Evolutionary conservation across 148 eudicot species (phyloP).

Genomic region (Rheum nobile): DNA sequence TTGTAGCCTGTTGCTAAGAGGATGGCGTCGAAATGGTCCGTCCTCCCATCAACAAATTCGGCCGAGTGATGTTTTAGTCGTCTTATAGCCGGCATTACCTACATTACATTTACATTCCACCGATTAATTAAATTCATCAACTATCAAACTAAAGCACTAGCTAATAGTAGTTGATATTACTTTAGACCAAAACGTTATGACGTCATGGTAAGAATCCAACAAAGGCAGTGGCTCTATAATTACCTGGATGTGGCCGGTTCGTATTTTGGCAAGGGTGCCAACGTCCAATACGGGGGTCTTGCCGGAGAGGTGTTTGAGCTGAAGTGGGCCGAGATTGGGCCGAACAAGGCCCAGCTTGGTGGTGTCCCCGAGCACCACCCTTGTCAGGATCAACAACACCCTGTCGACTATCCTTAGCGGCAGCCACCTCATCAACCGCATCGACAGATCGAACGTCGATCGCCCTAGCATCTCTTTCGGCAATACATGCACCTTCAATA

Average conservation of each 20-base stretch:
- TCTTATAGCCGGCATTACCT: slow-evolving; percentile 42
- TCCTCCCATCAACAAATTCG: slow-evolving; percentile 52
- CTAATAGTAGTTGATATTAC: too few species aligned
- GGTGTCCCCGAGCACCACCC: slow-evolving; percentile 59
- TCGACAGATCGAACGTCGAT: slow-evolving; percentile 76
- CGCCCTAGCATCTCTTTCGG: slow-evolving; percentile 74
- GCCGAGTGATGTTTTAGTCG: slow-evolving; percentile 30
- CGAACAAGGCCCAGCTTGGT: slow-evolving; percentile 38
- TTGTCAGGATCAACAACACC: slow-evolving; percentile 32
- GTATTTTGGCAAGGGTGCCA: slow-evolving; percentile 71
- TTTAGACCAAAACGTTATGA: too few species aligned
- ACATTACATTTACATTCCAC: not conserved
- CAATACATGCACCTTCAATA: slow-evolving; percentile 47
- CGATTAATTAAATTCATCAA: not conserved
- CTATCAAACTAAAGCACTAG: too few species aligned
- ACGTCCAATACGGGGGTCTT: slow-evolving; percentile 78
- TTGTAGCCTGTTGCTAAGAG: slow-evolving; percentile 79
- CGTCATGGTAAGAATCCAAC: too few species aligned
- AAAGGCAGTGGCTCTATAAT: too few species aligned
- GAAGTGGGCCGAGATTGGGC: slow-evolving; percentile 56
- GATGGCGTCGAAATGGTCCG: slow-evolving; percentile 55
- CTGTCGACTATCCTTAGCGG: slow-evolving; percentile 54
- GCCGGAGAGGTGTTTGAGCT: slow-evolving; percentile 52
- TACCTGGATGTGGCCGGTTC: slow-evolving; percentile 72
- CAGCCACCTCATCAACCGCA: slow-evolving; percentile 74